Conservation (phyloP, 225 moss, liverwort and hornwort genomes). For the Sphagnum contortum region DNA sequence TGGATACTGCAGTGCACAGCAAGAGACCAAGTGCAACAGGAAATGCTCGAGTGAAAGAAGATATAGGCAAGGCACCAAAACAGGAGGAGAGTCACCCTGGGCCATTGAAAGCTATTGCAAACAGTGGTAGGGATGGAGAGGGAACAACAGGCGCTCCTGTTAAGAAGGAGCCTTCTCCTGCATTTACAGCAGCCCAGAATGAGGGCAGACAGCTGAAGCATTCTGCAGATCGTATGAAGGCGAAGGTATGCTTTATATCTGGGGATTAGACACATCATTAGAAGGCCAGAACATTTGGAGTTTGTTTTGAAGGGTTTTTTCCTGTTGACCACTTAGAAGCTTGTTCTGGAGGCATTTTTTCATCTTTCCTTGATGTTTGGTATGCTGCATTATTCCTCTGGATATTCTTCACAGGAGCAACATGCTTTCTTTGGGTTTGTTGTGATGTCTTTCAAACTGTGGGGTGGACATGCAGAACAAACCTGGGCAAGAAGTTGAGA, state of each 20-base stretch:
- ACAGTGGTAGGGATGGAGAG: constrained; percentile 23
- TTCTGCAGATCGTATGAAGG: constrained; percentile 85
- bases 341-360: no score
- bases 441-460: no score
- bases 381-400: no score
- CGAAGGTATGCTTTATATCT: no score
- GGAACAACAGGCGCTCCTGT: constrained; percentile 48
- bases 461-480: constrained; percentile 6
- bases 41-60: constrained; percentile 26
- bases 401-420: no score
- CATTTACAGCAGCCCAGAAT: constrained; percentile 32
- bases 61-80: constrained; percentile 37
- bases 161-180: constrained; percentile 59
- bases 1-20: constrained; percentile 13
- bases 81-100: constrained; percentile 32
- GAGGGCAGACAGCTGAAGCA: constrained; percentile 73
- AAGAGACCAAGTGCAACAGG: constrained; percentile 34
- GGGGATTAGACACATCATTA: no score
- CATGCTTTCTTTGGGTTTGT: constrained; percentile 8
- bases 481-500: constrained; percentile 28
- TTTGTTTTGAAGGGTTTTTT: no score
- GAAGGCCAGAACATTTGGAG: no score
- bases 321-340: no score
- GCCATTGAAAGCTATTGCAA: constrained; percentile 16
- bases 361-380: no score